These are phyloP conservation scores for Leptographium flavum DNA, from an alignment of 2,329 filamentous ascomycete species.

Conservation along the genomic window DNA sequence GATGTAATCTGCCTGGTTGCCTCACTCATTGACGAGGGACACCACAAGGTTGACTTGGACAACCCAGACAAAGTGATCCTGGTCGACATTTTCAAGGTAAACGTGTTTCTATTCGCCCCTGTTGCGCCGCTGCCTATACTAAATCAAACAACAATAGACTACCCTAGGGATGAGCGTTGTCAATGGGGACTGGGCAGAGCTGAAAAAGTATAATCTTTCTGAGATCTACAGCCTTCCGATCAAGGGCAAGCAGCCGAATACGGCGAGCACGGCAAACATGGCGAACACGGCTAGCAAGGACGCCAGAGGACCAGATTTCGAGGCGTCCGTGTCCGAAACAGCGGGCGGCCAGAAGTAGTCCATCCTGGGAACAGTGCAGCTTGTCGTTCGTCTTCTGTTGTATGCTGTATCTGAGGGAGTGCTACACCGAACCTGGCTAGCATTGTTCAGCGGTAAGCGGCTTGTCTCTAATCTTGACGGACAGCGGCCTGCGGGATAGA, in stretches of 20 bases:
- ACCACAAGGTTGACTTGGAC: conserved; percentile 64
- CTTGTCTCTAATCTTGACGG: neutral
- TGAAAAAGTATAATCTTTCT: conserved; percentile 67
- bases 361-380: too few relatives aligned
- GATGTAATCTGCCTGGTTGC: conserved; percentile 60
- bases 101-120: neutral
- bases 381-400: too few relatives aligned
- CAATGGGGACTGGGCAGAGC: conserved; percentile 53
- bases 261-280: too few relatives aligned
- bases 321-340: neutral
- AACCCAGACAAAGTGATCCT: conserved; percentile 67
- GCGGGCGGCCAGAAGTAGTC: neutral
- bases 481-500: neutral
- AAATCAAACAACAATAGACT: conserved; percentile 32
- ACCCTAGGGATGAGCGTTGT: conserved; percentile 60
- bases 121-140: neutral
- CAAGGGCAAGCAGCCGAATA: conserved; percentile 9
- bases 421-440: neutral
- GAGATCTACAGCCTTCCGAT: conserved; percentile 45
- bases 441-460: neutral
- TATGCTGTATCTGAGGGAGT: too few relatives aligned
- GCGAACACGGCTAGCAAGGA: neutral
- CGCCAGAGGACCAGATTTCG: neutral
- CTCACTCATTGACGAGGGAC: conserved; percentile 39
- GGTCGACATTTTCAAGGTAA: conserved; percentile 68